These are phyloP conservation scores for Dendrobium chrysotoxum DNA, from an alignment of 106 monocot genomes.

Conservation along the genomic window DNA sequence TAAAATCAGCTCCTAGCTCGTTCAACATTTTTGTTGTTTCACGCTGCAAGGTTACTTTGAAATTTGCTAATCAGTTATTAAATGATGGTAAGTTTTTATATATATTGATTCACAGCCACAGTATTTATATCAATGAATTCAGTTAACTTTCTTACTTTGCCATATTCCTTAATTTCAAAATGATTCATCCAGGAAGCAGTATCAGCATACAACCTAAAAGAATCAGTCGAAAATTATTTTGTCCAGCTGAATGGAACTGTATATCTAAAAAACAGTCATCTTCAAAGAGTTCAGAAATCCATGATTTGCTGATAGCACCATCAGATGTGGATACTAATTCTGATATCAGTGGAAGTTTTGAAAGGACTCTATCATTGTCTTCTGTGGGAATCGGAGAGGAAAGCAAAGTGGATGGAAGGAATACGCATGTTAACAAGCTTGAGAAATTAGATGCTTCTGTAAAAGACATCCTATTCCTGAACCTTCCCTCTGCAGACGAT, in stretches of 20 bases:
- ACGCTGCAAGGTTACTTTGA: slow-evolving; percentile 29
- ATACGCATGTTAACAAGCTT: slow-evolving; percentile 2
- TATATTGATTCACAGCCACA: neutral
- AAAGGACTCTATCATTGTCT: neutral
- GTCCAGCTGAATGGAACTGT: slow-evolving; percentile 14
- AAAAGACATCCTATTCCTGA: neutral
- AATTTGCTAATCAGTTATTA: slow-evolving; percentile 22
- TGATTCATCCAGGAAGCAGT: slow-evolving; percentile 19
- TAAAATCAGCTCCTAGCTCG: slow-evolving; percentile 39
- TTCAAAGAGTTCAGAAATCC: slow-evolving; percentile 8
- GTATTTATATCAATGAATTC: neutral
- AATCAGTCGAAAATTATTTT: slow-evolving; percentile 32
- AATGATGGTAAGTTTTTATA: slow-evolving; percentile 17
- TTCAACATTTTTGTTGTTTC: slow-evolving; percentile 78
- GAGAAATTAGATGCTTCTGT: slow-evolving; percentile 8
- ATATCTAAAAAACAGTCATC: slow-evolving; percentile 16
- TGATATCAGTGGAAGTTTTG: slow-evolving; percentile 21
- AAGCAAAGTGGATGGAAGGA: slow-evolving; percentile 7
- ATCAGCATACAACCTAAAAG: slow-evolving; percentile 16
- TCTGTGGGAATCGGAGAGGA: slow-evolving; percentile 2
- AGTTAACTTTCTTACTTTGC: neutral
- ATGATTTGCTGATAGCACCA: neutral
- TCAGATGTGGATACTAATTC: slow-evolving; percentile 12
- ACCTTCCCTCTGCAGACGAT: neutral
- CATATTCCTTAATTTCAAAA: neutral